phyloP scores from a whole-genome alignment of 176 grass and related monocot genomes.

The Rhynchospora tenuis region DNA sequence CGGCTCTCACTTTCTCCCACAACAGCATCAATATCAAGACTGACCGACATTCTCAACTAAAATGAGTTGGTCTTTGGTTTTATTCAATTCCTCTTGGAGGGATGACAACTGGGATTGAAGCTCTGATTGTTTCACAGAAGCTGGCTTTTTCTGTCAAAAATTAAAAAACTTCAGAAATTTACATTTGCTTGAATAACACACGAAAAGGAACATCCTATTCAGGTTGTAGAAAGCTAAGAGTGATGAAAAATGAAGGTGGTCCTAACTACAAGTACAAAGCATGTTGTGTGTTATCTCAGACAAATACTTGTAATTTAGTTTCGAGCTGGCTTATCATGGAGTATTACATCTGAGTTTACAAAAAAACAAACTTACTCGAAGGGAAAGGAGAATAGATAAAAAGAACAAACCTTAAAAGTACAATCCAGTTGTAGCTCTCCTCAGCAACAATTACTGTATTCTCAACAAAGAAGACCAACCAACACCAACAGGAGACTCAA shows the following conservation, averaged over 20 bases:
- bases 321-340: not conserved
- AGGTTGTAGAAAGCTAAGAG: not conserved
- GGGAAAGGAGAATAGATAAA: not conserved
- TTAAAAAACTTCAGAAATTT: not conserved
- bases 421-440: slow-evolving; percentile 76
- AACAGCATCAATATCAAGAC: too few species aligned
- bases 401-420: slow-evolving; percentile 62
- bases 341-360: not conserved
- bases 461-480: slow-evolving; percentile 64
- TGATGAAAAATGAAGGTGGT: not conserved
- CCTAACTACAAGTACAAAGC: not conserved
- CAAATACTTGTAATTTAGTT: not conserved
- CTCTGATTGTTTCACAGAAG: slow-evolving; percentile 34
- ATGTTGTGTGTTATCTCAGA: not conserved
- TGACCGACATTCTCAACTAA: slow-evolving; percentile 59
- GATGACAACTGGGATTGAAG: slow-evolving; percentile 45
- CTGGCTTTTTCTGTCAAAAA: slow-evolving; percentile 46
- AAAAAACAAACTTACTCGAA: not conserved
- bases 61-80: slow-evolving; percentile 48
- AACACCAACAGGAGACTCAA: too few species aligned
- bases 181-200: not conserved
- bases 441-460: slow-evolving; percentile 87
- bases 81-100: slow-evolving; percentile 45
- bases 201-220: not conserved
- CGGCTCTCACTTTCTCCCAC: too few species aligned